Percentiles rank a stretch among this genome's conserved stretches.
These are phyloP conservation scores for Fusarium sp. DNA, from an alignment of 2,329 filamentous ascomycete genomes.

Conservation along the genomic window DNA sequence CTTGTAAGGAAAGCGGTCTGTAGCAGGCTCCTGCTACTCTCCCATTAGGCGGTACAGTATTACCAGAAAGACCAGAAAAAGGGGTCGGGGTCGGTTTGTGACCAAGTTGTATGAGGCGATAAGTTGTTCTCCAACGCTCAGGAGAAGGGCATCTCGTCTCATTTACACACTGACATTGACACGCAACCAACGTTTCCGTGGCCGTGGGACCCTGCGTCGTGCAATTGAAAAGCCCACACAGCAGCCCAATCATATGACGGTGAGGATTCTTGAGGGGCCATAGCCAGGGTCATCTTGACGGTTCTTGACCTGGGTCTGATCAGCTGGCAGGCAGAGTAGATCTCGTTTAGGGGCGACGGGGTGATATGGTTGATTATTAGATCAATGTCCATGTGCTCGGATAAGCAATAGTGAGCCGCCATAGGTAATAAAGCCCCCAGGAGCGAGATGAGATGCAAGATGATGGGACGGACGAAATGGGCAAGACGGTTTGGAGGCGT, in stretches of 20 bases:
- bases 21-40: too few relatives aligned
- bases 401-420: neutral
- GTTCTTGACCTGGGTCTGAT: constrained; percentile 17
- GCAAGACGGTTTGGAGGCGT: constrained; percentile 34
- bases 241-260: constrained; percentile 28
- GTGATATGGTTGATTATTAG: constrained; percentile 4
- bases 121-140: neutral
- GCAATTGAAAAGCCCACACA: constrained; percentile 19
- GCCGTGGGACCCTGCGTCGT: constrained; percentile 33
- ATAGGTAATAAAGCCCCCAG: neutral
- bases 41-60: too few relatives aligned
- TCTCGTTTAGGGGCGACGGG: constrained; percentile 12
- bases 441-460: constrained; percentile 33
- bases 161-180: constrained; percentile 5
- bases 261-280: constrained; percentile 29
- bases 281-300: constrained; percentile 19
- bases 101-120: neutral
- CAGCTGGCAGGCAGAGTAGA: neutral
- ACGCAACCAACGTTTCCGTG: constrained; percentile 22
- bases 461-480: constrained; percentile 23
- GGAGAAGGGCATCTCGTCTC: neutral
- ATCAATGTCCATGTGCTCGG: neutral
- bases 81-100: neutral
- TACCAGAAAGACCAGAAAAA: neutral
- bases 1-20: too few relatives aligned